These are phyloP conservation scores for Talaromyces wortmannii DNA, from an alignment of 495 filamentous ascomycete genomes.

Conservation along the genomic window DNA sequence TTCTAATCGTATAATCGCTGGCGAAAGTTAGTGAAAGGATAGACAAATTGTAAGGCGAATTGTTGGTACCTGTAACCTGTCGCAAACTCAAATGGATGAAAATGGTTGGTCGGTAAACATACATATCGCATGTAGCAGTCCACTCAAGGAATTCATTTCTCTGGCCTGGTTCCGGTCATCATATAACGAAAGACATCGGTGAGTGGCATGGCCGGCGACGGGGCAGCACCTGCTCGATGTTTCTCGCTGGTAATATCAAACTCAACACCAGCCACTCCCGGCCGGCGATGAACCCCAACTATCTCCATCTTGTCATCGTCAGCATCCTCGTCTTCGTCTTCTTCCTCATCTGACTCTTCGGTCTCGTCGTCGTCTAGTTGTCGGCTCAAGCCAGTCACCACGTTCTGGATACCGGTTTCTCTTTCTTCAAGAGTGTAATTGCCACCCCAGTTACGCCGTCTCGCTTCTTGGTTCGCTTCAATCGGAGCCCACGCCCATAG, in stretches of 20 bases:
- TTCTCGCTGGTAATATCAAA: conserved; percentile 34
- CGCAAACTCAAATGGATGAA: no score
- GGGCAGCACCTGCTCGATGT: conserved; percentile 13
- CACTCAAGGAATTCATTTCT: conserved; percentile 2
- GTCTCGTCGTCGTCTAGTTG: conserved; percentile 49
- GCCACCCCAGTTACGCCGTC: conserved; percentile 46
- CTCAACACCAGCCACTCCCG: conserved; percentile 29
- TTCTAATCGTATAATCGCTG: no score
- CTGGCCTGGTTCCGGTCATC: conserved; percentile 40
- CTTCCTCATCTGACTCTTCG: conserved; percentile 46
- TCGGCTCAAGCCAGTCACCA: conserved; percentile 60
- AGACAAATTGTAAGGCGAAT: background rate
- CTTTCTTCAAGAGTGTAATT: conserved; percentile 66
- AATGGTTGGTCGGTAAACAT: no score
- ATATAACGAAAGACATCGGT: conserved; percentile 50
- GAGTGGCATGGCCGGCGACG: conserved; percentile 30
- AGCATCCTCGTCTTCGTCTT: conserved; percentile 31
- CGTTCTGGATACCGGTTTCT: conserved; percentile 58
- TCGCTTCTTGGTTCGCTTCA: conserved; percentile 43
- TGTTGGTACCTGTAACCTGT: background rate
- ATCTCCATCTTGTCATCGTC: conserved; percentile 28
- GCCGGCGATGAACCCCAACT: conserved; percentile 33
- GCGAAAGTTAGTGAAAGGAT: background rate
- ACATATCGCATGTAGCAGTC: no score
- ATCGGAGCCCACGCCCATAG: conserved; percentile 46